These are phyloP conservation scores for Mimosa pudica DNA, from an alignment of 306 rosid species.

Conservation along the genomic window DNA sequence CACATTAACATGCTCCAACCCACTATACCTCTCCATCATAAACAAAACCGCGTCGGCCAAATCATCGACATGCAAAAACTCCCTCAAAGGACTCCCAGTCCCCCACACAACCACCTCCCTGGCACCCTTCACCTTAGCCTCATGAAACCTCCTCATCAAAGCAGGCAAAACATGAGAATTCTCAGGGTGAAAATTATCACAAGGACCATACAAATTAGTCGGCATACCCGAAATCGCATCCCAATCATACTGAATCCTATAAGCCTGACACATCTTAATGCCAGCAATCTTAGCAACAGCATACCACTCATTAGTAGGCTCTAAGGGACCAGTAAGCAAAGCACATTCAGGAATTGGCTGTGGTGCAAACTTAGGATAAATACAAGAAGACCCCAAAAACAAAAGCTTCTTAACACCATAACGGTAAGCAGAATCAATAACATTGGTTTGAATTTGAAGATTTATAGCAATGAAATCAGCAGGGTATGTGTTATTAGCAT, in stretches of 20 bases:
- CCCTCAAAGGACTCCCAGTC: constrained; percentile 87
- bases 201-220: constrained; percentile 82
- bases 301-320: constrained; percentile 98
- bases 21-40: constrained; percentile 78
- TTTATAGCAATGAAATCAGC: constrained; percentile 87
- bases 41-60: constrained; percentile 78
- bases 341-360: constrained; percentile 88
- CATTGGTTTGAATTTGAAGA: constrained; percentile 92
- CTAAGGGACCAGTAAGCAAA: constrained; percentile 79
- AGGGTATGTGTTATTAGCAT: constrained; percentile 92
- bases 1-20: constrained; percentile 75
- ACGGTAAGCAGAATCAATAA: constrained; percentile 76
- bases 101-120: constrained; percentile 99
- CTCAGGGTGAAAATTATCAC: constrained; percentile 88
- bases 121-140: constrained; percentile 72
- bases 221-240: constrained; percentile 99
- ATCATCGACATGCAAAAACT: constrained; percentile 93
- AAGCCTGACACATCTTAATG: constrained; percentile 96
- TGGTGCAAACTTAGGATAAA: constrained; percentile 94
- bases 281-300: constrained; percentile 96
- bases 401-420: constrained; percentile 72
- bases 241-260: constrained; percentile 78
- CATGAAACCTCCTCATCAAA: constrained; percentile 91
- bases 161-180: constrained; percentile 94
- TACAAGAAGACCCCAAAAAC: constrained; percentile 91